These are phyloP conservation scores for Cucumis hystrix DNA, from an alignment of 306 rosid genomes.

Conservation along the genomic window DNA sequence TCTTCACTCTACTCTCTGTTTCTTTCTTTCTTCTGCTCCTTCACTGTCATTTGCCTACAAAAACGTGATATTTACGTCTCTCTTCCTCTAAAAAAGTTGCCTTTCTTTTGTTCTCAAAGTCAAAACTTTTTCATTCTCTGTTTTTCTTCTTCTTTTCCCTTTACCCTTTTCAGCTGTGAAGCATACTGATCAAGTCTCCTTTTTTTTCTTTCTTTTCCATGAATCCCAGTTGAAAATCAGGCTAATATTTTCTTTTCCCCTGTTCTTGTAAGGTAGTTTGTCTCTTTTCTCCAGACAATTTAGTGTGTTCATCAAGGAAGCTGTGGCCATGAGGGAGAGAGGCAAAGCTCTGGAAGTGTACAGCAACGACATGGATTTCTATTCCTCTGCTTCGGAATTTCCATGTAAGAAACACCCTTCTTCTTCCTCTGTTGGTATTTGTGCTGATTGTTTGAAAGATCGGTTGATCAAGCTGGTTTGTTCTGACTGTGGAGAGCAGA, in stretches of 20 bases:
- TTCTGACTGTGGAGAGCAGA: conserved; percentile 97
- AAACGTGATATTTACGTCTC: conserved; percentile 10
- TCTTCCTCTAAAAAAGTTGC: background rate
- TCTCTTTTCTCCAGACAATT: background rate
- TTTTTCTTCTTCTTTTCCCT: background rate
- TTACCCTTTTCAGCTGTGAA: background rate
- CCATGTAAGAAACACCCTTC: conserved; percentile 78
- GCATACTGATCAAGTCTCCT: background rate
- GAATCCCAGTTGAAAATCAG: conserved; percentile 7
- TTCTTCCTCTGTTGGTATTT: conserved; percentile 69
- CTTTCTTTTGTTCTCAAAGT: background rate
- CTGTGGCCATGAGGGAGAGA: conserved; percentile 53
- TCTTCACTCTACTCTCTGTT: background rate
- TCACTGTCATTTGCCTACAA: background rate
- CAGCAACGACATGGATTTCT: conserved; percentile 52
- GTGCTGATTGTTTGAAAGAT: conserved; percentile 79
- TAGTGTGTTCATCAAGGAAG: background rate
- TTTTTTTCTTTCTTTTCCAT: background rate
- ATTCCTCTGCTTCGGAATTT: conserved; percentile 55
- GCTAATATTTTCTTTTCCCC: background rate
- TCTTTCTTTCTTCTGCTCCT: background rate
- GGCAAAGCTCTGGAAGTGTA: conserved; percentile 50
- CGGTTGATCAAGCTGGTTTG: conserved; percentile 72
- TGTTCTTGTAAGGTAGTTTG: background rate
- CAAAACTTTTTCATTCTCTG: conserved; percentile 3